phyloP scores from a whole-genome alignment of 179 eudicot genomes.

The Nepenthes alata region DNA sequence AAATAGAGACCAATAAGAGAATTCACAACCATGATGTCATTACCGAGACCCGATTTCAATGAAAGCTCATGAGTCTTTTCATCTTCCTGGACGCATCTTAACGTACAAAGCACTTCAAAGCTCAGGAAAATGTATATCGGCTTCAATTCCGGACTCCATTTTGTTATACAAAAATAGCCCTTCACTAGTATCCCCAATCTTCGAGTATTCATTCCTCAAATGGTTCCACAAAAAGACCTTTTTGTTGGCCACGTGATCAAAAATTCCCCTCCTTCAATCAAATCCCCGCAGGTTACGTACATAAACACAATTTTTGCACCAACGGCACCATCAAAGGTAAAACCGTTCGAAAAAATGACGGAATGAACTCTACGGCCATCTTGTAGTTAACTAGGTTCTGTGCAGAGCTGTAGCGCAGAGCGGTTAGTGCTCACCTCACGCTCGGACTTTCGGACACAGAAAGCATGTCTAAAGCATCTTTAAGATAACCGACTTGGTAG shows the following conservation, averaged over 20 bases:
- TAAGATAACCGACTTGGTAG: constrained; percentile 36
- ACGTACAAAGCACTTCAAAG: constrained; percentile 47
- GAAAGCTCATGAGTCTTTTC: constrained; percentile 35
- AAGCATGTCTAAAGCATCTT: constrained; percentile 37
- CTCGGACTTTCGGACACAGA: constrained; percentile 11
- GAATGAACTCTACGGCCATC: constrained; percentile 26
- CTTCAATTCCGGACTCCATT: constrained; percentile 17
- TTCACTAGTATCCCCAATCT: constrained; percentile 19
- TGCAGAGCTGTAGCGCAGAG: constrained; percentile 22
- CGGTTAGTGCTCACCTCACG: constrained; percentile 31
- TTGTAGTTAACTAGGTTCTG: constrained; percentile 13
- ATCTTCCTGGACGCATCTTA: constrained; percentile 27
- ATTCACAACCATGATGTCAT: constrained; percentile 38
- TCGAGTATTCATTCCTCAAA: constrained; percentile 26
- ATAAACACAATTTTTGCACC: constrained; percentile 32
- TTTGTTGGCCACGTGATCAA: constrained; percentile 23
- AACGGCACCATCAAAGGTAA: constrained; percentile 15
- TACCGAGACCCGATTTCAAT: constrained; percentile 32
- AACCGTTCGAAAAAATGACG: constrained; percentile 29
- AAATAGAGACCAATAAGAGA: constrained; percentile 50
- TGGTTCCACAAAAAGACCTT: constrained; percentile 30
- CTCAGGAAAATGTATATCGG: constrained; percentile 34
- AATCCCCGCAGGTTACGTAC: constrained; percentile 31
- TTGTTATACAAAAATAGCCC: constrained; percentile 17
- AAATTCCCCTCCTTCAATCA: constrained; percentile 18